phyloP scores from a whole-genome alignment of 768 basidiomycete species.

The Xerocomellus dryophilus region DNA sequence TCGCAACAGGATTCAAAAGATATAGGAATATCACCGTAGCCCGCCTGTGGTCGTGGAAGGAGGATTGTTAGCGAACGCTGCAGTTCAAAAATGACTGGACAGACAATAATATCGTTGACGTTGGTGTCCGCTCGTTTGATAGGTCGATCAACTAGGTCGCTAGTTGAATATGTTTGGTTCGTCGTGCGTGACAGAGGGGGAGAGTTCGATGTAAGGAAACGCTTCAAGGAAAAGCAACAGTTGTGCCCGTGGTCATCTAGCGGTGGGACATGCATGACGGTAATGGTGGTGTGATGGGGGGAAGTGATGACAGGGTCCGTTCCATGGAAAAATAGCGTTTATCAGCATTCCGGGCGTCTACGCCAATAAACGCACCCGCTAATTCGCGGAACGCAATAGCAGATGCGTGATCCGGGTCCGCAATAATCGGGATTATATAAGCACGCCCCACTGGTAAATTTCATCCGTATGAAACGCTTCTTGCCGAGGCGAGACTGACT shows the following conservation, averaged over 20 bases:
- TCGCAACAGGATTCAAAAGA: constrained; percentile 44
- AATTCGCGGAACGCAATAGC: constrained; percentile 16
- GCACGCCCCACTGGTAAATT: neutral
- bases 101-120: constrained; percentile 4
- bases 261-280: constrained; percentile 23
- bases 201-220: constrained; percentile 13
- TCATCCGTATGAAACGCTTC: constrained; percentile 2
- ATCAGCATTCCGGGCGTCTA: constrained; percentile 28
- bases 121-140: constrained; percentile 3
- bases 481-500: constrained; percentile 7
- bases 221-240: constrained; percentile 23
- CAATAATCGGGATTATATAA: constrained; percentile 28
- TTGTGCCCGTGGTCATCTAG: constrained; percentile 22
- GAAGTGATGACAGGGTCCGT: neutral
- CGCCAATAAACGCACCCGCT: constrained; percentile 7
- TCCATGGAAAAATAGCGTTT: constrained; percentile 28
- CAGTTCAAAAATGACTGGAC: neutral
- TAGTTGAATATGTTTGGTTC: neutral
- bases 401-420: constrained; percentile 31
- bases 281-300: constrained; percentile 5
- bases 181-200: neutral
- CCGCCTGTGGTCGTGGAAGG: constrained; percentile 2
- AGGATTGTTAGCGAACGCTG: neutral
- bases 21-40: constrained; percentile 20
- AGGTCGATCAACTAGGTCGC: neutral